Evolutionary conservation across 2,329 filamentous ascomycete species (phyloP).

Genomic region (Trichoderma polysporum): DNA sequence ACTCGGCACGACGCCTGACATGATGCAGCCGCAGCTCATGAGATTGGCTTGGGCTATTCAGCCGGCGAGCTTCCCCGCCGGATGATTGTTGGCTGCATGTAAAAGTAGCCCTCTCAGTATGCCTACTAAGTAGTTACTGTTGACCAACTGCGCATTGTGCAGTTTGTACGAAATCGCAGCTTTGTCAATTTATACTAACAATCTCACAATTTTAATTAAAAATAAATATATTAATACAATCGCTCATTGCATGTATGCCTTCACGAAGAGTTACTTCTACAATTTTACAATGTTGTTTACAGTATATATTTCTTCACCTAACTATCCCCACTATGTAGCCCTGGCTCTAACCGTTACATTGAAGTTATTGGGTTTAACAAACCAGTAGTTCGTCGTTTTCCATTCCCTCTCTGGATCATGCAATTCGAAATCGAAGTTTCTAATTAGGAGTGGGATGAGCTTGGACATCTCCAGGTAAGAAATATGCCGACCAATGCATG

Average conservation of each 20-base stretch:
- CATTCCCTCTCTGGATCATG: slow-evolving; percentile 27
- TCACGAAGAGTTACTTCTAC: background rate
- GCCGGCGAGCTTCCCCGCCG: slow-evolving; percentile 3
- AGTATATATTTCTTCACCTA: no score
- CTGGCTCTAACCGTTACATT: slow-evolving; percentile 29
- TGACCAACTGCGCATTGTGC: no score
- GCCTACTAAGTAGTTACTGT: no score
- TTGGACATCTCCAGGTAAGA: slow-evolving; percentile 45
- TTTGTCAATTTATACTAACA: no score
- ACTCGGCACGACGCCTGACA: no score
- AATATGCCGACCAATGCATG: slow-evolving; percentile 45
- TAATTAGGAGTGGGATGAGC: slow-evolving; percentile 40
- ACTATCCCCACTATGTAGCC: background rate
- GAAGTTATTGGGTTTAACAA: slow-evolving; percentile 44
- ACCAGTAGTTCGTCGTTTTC: slow-evolving; percentile 42
- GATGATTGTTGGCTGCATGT: background rate
- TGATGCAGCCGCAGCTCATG: no score
- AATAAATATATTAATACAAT: no score
- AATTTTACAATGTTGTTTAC: no score
- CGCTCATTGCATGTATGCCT: no score
- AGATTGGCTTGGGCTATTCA: background rate
- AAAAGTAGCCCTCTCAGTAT: no score
- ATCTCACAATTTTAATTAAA: no score
- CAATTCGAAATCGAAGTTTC: slow-evolving; percentile 36
- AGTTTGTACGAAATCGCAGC: no score